Evolutionary conservation across 345 rosid species (phyloP), one percentile per base, ranked within the genome.

Genomic region (Salix dunnii): DNA sequence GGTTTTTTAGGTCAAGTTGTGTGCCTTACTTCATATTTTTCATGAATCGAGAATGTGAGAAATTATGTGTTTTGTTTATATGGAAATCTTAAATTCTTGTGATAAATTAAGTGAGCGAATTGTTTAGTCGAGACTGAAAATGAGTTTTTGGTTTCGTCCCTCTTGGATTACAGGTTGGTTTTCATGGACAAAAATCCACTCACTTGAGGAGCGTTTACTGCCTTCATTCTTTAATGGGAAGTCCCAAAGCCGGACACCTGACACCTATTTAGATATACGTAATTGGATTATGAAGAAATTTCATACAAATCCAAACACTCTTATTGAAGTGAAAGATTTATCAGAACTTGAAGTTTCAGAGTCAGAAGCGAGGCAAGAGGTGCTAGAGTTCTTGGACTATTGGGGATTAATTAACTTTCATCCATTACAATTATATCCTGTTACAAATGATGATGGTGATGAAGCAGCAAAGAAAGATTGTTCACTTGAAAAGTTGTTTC

Each of bases 361-460:
- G 74, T 71, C 81, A 48, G 96, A 92, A 61, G 93, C 97, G 42
- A 94, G 89, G 88, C 90, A 88, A 74, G 99, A 94, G 85, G 91
- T 96, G 78, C 81, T 94, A 82, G 97, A 96, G 84, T 96, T 96
- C 87, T 85, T 96, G 89, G 98, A 96, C 70, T 92, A 89, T 83
- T 96, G 98, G 99, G 99, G 99, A 78, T 88, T 96, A 86, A 90
- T 94, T 78, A 96, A 96, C 82, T 96, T 96, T 77, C 99, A 96
- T 74, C 98, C 98, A 61, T 88, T 92, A 74, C 94, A 88, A 40
- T 63, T 68, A 46, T 97, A 86, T 68, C 46, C 89, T 77, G 60
- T 82, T 74, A 62, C 85, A 61, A 81, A 60, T 76, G 82, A 78
- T 61, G 87, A 83, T 79, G 67, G 74, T 81, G 87, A 78, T 71